These are phyloP conservation scores for Nemania sp. DNA, from an alignment of 2,329 filamentous ascomycete species.

Conservation along the genomic window DNA sequence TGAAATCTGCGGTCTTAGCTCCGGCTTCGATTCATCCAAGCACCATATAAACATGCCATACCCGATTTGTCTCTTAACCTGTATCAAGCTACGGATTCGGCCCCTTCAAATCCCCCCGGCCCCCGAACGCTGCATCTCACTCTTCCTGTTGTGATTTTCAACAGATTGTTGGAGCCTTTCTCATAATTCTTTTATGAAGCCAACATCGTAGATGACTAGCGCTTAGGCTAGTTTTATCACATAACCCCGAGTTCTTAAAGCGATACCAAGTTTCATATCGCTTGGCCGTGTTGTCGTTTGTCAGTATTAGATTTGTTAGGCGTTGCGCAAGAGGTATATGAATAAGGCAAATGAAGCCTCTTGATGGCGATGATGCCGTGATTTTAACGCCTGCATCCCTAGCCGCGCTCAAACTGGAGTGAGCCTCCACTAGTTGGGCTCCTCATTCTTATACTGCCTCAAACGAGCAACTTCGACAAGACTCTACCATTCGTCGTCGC, in stretches of 20 bases:
- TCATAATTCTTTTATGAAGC: neutral
- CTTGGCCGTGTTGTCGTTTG: constrained; percentile 11
- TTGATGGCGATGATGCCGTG: neutral
- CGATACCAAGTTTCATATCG: neutral
- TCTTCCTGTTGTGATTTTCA: neutral
- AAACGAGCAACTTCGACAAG: constrained; percentile 42
- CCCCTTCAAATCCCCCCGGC: neutral
- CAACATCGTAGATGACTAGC: neutral
- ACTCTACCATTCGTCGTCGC: constrained; percentile 79
- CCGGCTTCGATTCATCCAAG: constrained; percentile 2
- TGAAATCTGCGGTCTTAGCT: neutral
- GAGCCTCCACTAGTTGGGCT: constrained; percentile 38
- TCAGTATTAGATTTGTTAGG: neutral
- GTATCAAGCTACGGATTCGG: neutral
- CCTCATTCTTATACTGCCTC: constrained; percentile 29
- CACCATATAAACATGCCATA: constrained; percentile 2
- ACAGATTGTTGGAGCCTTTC: neutral
- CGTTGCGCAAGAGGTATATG: constrained; percentile 2
- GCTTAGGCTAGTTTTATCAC: neutral
- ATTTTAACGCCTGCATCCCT: neutral
- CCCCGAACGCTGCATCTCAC: neutral
- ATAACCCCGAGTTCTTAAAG: neutral
- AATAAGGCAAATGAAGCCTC: neutral
- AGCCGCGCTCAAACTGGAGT: constrained; percentile 20
- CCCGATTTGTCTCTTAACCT: neutral